Evolutionary conservation across 352 stramenopile genomes (phyloP).

Genomic region (Pythium insidiosum): DNA sequence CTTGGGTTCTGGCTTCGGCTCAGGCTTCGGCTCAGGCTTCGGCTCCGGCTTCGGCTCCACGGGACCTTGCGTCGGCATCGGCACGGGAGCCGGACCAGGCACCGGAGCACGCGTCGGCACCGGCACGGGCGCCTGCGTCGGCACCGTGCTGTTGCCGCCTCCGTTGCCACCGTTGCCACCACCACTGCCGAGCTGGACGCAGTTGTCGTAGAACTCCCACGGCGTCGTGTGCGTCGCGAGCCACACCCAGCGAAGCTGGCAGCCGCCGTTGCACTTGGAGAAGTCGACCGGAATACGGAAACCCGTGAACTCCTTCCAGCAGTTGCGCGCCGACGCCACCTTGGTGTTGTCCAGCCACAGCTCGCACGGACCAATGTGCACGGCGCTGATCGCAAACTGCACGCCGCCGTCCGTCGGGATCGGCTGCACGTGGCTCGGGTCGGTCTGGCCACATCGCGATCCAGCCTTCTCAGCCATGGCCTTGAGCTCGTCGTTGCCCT

Average conservation of each 20-base stretch:
- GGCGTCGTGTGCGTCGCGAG: conserved; percentile 29
- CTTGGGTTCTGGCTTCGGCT: no score
- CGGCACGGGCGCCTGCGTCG: neutral
- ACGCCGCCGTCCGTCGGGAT: no score
- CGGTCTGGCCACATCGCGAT: no score
- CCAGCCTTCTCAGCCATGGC: no score
- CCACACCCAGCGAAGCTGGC: conserved; percentile 45
- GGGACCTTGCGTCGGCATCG: neutral
- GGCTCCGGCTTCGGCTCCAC: no score
- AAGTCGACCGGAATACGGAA: conserved; percentile 30
- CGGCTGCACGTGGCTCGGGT: no score
- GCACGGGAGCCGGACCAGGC: neutral
- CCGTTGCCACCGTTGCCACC: no score
- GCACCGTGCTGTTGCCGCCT: no score
- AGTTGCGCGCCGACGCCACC: conserved; percentile 38
- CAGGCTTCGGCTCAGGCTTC: no score
- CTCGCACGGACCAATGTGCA: conserved; percentile 51
- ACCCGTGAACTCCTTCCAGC: conserved; percentile 23
- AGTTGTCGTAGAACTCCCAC: conserved; percentile 60
- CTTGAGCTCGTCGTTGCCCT: no score
- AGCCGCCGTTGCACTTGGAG: conserved; percentile 26
- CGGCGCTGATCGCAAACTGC: no score
- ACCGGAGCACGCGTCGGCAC: neutral
- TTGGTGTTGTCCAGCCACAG: conserved; percentile 47
- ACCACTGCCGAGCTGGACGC: conserved; percentile 26